These are phyloP conservation scores for Penicillium paxilli DNA, from an alignment of 495 filamentous ascomycete species.

Conservation along the genomic window DNA sequence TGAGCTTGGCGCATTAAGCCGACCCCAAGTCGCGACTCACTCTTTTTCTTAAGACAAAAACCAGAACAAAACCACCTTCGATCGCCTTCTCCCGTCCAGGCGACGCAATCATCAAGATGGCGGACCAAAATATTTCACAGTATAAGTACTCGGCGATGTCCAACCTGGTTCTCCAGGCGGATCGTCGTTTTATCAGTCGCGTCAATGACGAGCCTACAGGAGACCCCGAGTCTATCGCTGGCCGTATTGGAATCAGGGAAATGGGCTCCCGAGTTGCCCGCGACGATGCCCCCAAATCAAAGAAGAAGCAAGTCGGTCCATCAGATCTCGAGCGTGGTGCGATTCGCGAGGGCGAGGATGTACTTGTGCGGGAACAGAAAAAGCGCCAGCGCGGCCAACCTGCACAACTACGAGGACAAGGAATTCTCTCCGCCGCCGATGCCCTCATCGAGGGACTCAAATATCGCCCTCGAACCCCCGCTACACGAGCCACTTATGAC, in stretches of 20 bases:
- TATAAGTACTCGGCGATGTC: constrained; percentile 99
- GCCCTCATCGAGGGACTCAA: constrained; percentile 79
- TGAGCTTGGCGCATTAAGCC: constrained; percentile 37
- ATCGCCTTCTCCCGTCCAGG: constrained; percentile 16
- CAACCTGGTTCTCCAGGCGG: constrained; percentile 99
- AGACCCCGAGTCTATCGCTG: constrained; percentile 95
- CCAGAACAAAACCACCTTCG: no score
- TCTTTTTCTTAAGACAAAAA: no score
- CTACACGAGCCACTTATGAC: constrained; percentile 93
- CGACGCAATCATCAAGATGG: constrained; percentile 57
- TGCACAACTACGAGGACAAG: constrained; percentile 70
- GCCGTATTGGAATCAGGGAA: constrained; percentile 86
- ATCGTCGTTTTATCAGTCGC: constrained; percentile 90
- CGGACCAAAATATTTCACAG: constrained; percentile 92
- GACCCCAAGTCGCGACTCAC: constrained; percentile 33
- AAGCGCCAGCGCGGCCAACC: constrained; percentile 80
- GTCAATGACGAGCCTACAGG: constrained; percentile 93
- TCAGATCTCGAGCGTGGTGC: constrained; percentile 72
- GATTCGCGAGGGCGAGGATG: constrained; percentile 81
- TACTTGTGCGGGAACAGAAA: constrained; percentile 80
- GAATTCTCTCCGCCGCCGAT: constrained; percentile 82
- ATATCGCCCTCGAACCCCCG: constrained; percentile 88
- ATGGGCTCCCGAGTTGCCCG: constrained; percentile 86
- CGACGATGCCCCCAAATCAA: constrained; percentile 77
- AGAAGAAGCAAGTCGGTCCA: constrained; percentile 63